Evolutionary conservation across 768 basidiomycete genomes (phyloP), one percentile per base, ranked within the genome.

Genomic region (Tulasnella sp.): DNA sequence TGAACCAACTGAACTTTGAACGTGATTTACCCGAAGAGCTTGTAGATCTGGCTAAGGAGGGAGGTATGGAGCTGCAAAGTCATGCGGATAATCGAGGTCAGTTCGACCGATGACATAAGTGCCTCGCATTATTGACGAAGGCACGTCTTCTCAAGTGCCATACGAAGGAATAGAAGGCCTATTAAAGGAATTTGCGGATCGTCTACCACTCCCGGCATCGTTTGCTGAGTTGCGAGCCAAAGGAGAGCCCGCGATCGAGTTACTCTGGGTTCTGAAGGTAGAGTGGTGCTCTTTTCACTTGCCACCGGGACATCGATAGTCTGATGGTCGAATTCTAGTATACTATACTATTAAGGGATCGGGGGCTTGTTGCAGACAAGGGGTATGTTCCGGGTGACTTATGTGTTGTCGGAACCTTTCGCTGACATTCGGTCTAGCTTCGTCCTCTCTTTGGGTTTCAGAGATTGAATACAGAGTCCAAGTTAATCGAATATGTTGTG

Each of bases 1-100:
- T 79, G 31, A 48, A 81, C 44, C 80, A 81, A 34, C 80, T 81
- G 19, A 81, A 81, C 62, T 81, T 81, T 39, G 80, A 81, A 44
- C 62, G 75, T 14, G 78, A 79, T n/a, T 74, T 77, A 16, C 80
- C 80, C 1, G 71, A 62, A 31, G 48, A 73, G 24, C 78, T 75
- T 4, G 78, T 36, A 21, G 58, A 44, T 10, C 40, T 81, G 34
- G 78, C 78, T 10, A 79, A 79, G 78, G 71, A 58, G 58, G 80
- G 74, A 40, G 78, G 56, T 12, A 72, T 81, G 18, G 73, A 81
- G 48, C 44, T 79, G 18, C 78, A 79, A 40, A 75, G 75, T 34
- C 80, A 81, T 62, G 48, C 80, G 27, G 80, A 79, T 68, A 71
- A 75, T n/a, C 72, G 74, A 56, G 80, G 80, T 81, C 38, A 8